Evolutionary conservation across 495 filamentous ascomycete genomes (phyloP).

Genomic region (Cryomyces minteri): DNA sequence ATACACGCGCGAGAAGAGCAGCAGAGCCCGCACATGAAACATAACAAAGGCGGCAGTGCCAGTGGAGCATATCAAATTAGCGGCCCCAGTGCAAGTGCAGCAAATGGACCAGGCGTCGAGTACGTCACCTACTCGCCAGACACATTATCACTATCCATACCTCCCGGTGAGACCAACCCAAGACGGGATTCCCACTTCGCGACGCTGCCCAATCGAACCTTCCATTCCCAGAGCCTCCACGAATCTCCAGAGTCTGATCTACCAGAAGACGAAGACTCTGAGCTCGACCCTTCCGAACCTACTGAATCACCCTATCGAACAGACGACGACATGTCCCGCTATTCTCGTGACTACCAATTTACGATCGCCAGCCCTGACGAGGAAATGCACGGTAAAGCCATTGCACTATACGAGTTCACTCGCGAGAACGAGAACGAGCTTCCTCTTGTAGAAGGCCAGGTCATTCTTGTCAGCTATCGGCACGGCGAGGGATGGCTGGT

Average conservation of each 20-base stretch:
- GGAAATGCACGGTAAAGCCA: slow-evolving; percentile 93
- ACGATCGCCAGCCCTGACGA: slow-evolving; percentile 90
- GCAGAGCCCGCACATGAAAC: slow-evolving; percentile 48
- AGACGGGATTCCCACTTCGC: slow-evolving; percentile 27
- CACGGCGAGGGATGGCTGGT: slow-evolving; percentile 96
- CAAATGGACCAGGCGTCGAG: slow-evolving; percentile 59
- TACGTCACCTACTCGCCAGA: slow-evolving; percentile 61
- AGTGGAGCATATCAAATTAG: slow-evolving; percentile 47
- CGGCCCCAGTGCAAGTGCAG: slow-evolving; percentile 36
- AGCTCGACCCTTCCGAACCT: too few species aligned
- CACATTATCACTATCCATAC: slow-evolving; percentile 36
- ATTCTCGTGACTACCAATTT: slow-evolving; percentile 81
- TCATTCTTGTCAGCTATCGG: slow-evolving; percentile 89
- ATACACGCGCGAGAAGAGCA: slow-evolving; percentile 10
- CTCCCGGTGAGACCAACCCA: slow-evolving; percentile 21
- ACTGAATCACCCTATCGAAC: neutral
- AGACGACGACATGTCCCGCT: slow-evolving; percentile 37
- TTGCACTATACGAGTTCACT: slow-evolving; percentile 87
- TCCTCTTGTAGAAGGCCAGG: slow-evolving; percentile 79
- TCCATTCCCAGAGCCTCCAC: slow-evolving; percentile 31
- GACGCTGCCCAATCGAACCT: slow-evolving; percentile 27
- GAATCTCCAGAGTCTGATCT: too few species aligned
- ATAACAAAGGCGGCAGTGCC: slow-evolving; percentile 55
- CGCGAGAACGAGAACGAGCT: slow-evolving; percentile 95
- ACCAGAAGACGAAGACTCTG: too few species aligned